Base-by-base conservation (phyloP, 805 yeast genomes). In the Candida methanosorbosa region DNA sequence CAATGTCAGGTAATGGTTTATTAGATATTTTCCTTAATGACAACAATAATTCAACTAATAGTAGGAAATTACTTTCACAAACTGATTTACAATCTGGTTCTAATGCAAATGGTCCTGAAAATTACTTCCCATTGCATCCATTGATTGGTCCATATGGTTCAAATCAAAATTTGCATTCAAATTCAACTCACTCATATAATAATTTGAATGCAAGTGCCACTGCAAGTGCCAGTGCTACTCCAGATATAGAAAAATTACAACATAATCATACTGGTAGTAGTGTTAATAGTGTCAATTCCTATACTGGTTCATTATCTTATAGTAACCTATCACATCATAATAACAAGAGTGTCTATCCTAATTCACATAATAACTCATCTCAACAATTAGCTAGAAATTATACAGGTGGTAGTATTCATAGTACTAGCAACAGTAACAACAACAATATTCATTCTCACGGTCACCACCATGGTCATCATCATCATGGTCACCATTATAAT, bases 111-210 rank as follows among this genome's bases (percentile, higher is more conserved):
- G 52, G 47, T 7, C 55, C 57, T 3, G 59, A 52, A 36, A 44
- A 54, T 4, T 38, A 51, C 24, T 57, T 57, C 33, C 62, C 62
- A 7, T 37, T 56, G 18, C 54, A 47, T 29, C 58, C 61, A 1
- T 42, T 57, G 18, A 48, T 56, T 38, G 61, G 61, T 3, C 61
- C 60, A 13, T 39, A n/a, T n/a, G n/a, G n/a, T n/a, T n/a, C n/a
- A n/a, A n/a, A n/a, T n/a, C n/a, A n/a, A n/a, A n/a, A n/a, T n/a
- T n/a, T n/a, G n/a, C n/a, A n/a, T n/a, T n/a, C n/a, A n/a, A n/a
- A n/a, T n/a, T n/a, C n/a, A n/a, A n/a, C n/a, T n/a, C n/a, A n/a
- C n/a, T n/a, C n/a, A n/a, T n/a, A n/a, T n/a, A n/a, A n/a, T n/a
- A n/a, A n/a, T n/a, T n/a, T n/a, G n/a, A n/a, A n/a, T n/a, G n/a